These are phyloP conservation scores for Mollisiaceae sp. DNA, from an alignment of 2,329 filamentous ascomycete species.

Conservation along the genomic window DNA sequence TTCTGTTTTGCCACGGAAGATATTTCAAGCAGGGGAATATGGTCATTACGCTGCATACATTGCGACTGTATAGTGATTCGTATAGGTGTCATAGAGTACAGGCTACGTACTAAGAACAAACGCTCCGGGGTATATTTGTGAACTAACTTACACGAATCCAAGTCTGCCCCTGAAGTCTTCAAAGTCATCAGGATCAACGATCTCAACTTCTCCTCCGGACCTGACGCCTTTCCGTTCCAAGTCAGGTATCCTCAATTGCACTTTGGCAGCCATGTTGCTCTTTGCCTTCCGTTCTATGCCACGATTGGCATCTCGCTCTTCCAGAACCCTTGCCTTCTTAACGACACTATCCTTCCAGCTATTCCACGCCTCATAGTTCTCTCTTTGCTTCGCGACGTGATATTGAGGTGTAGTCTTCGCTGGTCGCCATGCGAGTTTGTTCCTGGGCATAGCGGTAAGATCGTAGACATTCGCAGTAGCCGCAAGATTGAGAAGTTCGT, in stretches of 20 bases:
- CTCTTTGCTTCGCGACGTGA: slow-evolving; percentile 67
- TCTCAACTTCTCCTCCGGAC: slow-evolving; percentile 38
- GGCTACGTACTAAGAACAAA: background rate
- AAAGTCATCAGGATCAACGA: slow-evolving; percentile 40
- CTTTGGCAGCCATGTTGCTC: slow-evolving; percentile 34
- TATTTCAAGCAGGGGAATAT: background rate
- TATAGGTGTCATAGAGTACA: slow-evolving; percentile 7
- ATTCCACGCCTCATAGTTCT: slow-evolving; percentile 68
- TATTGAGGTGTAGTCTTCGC: slow-evolving; percentile 67
- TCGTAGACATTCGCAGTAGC: slow-evolving; percentile 62
- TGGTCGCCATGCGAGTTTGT: slow-evolving; percentile 70
- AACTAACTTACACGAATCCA: slow-evolving; percentile 40
- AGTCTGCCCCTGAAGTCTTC: slow-evolving; percentile 39
- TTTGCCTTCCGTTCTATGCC: slow-evolving; percentile 30
- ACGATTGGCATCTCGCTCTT: slow-evolving; percentile 35
- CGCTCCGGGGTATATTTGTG: slow-evolving; percentile 34
- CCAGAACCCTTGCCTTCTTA: slow-evolving; percentile 55
- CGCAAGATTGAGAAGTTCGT: slow-evolving; percentile 68
- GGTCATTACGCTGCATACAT: background rate
- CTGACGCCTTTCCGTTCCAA: slow-evolving; percentile 36
- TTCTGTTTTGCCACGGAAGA: background rate
- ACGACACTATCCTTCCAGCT: slow-evolving; percentile 61
- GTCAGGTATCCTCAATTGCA: slow-evolving; percentile 37
- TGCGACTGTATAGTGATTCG: background rate
- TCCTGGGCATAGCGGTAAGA: slow-evolving; percentile 59